Conservation (phyloP, 2,329 filamentous ascomycete species). For the Talaromyces sp. region DNA sequence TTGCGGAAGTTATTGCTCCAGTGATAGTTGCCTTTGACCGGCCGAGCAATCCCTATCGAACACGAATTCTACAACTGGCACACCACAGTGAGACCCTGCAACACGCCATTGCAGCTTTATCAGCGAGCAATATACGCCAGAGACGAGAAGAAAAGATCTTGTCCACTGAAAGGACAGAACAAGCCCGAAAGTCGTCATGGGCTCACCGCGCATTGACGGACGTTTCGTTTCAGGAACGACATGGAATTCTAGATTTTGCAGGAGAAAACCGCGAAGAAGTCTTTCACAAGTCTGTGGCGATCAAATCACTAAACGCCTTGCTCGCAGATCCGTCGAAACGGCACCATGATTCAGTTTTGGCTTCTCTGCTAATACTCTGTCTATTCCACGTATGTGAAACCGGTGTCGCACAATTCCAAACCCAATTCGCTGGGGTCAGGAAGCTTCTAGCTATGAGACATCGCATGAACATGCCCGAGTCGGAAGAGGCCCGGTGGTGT, state of each 20-base stretch:
- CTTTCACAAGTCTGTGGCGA: slow-evolving; percentile 78
- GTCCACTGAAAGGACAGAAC: slow-evolving; percentile 51
- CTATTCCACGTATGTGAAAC: slow-evolving; percentile 93
- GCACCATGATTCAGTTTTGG: slow-evolving; percentile 80
- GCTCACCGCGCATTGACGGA: slow-evolving; percentile 45
- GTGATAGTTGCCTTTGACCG: slow-evolving; percentile 89
- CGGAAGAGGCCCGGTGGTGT: slow-evolving; percentile 74
- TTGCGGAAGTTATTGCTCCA: slow-evolving; percentile 85
- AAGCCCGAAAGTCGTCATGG: slow-evolving; percentile 48
- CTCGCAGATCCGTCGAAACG: slow-evolving; percentile 72
- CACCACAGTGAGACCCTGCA: slow-evolving; percentile 77
- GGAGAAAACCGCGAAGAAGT: slow-evolving; percentile 73
- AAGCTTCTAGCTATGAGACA: slow-evolving; percentile 79
- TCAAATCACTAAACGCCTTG: slow-evolving; percentile 78
- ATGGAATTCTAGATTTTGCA: slow-evolving; percentile 47
- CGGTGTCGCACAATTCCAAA: slow-evolving; percentile 87
- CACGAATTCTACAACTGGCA: slow-evolving; percentile 76
- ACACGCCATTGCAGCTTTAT: slow-evolving; percentile 84
- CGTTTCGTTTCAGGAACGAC: slow-evolving; percentile 32
- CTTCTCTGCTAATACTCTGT: slow-evolving; percentile 81
- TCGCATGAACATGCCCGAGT: slow-evolving; percentile 56
- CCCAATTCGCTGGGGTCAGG: slow-evolving; percentile 88
- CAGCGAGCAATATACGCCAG: slow-evolving; percentile 88
- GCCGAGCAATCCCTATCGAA: slow-evolving; percentile 78
- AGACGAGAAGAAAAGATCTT: slow-evolving; percentile 57